Evolutionary conservation across 108 stramenopile genomes (phyloP).

Genomic region (Parietichytrium sp.): DNA sequence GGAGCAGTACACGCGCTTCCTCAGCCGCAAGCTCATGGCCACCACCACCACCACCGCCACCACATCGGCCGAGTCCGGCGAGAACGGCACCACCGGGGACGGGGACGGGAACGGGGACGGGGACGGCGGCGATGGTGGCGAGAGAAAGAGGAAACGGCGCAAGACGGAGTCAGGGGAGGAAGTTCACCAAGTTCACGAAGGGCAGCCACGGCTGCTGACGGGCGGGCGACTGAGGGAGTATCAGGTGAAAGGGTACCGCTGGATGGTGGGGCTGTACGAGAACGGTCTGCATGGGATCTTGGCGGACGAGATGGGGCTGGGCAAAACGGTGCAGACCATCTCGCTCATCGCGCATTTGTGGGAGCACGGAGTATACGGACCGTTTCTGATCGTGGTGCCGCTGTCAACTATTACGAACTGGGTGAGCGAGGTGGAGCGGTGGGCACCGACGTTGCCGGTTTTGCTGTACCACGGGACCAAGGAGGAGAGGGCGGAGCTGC

Average conservation of each 20-base stretch:
- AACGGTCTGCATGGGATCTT: constrained; percentile 96
- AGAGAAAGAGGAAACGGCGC: not conserved
- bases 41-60: not conserved
- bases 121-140: not conserved
- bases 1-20: constrained; percentile 45
- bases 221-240: constrained; percentile 59
- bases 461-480: constrained; percentile 87
- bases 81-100: not conserved
- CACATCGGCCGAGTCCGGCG: not conserved
- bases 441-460: constrained; percentile 82
- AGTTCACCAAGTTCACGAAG: not conserved
- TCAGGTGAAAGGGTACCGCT: constrained; percentile 71
- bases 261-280: constrained; percentile 92
- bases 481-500: constrained; percentile 73
- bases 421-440: constrained; percentile 86
- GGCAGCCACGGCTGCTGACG: constrained; percentile 49
- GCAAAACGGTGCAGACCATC: constrained; percentile 90
- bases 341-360: constrained; percentile 86
- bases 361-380: constrained; percentile 64
- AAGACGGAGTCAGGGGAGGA: not conserved
- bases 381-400: constrained; percentile 90
- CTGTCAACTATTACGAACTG: constrained; percentile 98
- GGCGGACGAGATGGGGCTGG: constrained; percentile 91
- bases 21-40: constrained; percentile 39
- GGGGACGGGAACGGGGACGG: not conserved